Evolutionary conservation across 2,329 filamentous ascomycete genomes (phyloP), one percentile per base, ranked within the genome.

Genomic region (Talaromyces sp.): DNA sequence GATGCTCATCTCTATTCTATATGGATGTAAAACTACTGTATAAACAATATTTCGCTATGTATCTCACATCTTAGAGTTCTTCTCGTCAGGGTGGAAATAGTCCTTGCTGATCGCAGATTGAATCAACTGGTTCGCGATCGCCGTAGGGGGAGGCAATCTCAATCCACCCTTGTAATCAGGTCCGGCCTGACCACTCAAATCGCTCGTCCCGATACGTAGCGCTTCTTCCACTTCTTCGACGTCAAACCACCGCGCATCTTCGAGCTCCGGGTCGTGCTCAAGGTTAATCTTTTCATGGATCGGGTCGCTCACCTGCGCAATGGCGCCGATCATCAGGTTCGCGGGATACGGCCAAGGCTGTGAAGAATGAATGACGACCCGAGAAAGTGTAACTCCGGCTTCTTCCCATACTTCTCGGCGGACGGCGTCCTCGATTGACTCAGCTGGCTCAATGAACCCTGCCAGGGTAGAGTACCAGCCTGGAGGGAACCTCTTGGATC

Each of bases 81-180:
- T 87, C 13, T 54, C 74, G 2, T 77, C 78, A 27, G 20, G 27
- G 10, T 79, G 80, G 54, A 89, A 76, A 69, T 89, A 94, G 0
- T 91, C 91, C 48, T 67, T 68, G 46, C 86, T 84, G 0, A 87
- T 83, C 13, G 96, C 91, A 1, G 91, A 90, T 47, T 79, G 81
- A 63, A 99, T 86, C 67, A 97, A 75, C 70, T 92, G 89, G 72
- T 97, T 89, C 14, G 94, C 94, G 80, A 99, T 97, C 1, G 94
- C 93, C 32, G 91, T 96, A 53, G 81, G 77, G 2, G 91, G 91
- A 41, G 94, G 94, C 68, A 99, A 73, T 51, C 90, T 83, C 76
- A 99, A 72, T 3, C 81, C 84, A 0, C 91, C 91, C 68, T 86
- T 87, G 67, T 91, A 92, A 10, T 81, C 87, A 36, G 82, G 75